Evolutionary conservation across 202 grass and related monocot genomes (phyloP), one percentile per base, ranked within the genome.

Genomic region (Panicum virgatum): DNA sequence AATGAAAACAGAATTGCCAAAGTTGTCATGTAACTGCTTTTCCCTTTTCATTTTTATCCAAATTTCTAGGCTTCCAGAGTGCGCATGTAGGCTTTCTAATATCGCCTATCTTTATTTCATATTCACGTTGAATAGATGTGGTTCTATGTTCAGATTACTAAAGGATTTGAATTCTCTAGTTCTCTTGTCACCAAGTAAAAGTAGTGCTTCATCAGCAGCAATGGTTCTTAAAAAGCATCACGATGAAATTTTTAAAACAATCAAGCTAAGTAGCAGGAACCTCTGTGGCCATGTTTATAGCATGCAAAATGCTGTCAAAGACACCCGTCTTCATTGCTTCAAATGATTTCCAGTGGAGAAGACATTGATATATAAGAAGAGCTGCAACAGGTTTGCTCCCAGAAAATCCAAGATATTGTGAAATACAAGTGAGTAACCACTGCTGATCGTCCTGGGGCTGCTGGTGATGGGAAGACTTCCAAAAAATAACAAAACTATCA

Each of bases 311-410:
- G 61, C 47, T 89, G 59, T 97, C 91, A 70, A 97, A 94, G 66
- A 94, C 57, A 57, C 77, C 42, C 0, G 91, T 97, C 69, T 89
- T 97, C 83, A 94, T 92, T 73, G 87, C 87, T 94, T 97, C 94
- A 92, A 97, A 97, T 56, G 94, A 97, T 94, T 89, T 97, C 94
- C 94, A 97, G 60, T 85, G 83, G 77, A 94, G 64, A 68, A 97
- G 85, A 78, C 85, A 92, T 88, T 87, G 90, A 58, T 97, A 94
- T 83, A 97, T 97, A 85, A 97, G 85, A 83, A 91, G 85, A 77
- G 94, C 90, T 79, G 89, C 88, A 85, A 94, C 85, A 80, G 94
- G 94, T 56, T 87, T 79, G 27, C 86, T 85, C 53, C 90, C 78
- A 77, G 82, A 86, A 86, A 97, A 97, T 72, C 94, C 94, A 61